Base-by-base conservation (phyloP, 306 rosid species). In the Quercus parvula region DNA sequence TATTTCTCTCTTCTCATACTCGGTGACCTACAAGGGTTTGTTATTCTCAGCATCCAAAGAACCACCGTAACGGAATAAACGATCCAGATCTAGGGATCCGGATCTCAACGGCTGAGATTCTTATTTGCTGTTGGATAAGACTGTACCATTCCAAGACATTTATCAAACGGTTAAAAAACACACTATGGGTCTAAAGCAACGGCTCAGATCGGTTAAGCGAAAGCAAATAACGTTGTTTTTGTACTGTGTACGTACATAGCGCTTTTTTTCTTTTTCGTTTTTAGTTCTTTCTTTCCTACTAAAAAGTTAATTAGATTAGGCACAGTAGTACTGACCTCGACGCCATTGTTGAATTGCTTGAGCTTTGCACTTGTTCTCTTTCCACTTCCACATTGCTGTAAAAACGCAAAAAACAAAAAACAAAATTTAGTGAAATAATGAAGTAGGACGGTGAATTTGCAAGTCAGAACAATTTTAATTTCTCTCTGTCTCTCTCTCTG, bases 271-370 rank as follows among this genome's bases (percentile, higher is more conserved):
- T 27, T 28, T 52, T 5, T 61, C 18, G 44, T 10, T 49, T 11
- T 33, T 33, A 5, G 17, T 12, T 12, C 54, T 12, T 49, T 10
- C 54, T 12, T 41, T 8, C 46, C 46, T 41, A 8, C 46, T 1
- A 41, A 49, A 49, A 49, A 49, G 54, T 74, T 55, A 27, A 72
- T 63, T 56, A 61, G 8, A 10, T 70, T 74, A 73, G 73, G 35
- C 74, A 69, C 83, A 8, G 12, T 41, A 41, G 46, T 41, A 41
- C 46, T 70, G 59, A 90, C 97, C 97, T 91, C 77, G 73, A 90
- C 77, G 84, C 97, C 97, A 94, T 92, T 81, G 97, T 84, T 41
- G 97, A 85, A 82, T 87, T 89, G 73, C 82, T 88, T 71, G 81
- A 91, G 93, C 94, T 94, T 88, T 79, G 86, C 81, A 75, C 74